Evolutionary conservation across 106 monocot genomes (phyloP).

Genomic region (Chionographis japonica): DNA sequence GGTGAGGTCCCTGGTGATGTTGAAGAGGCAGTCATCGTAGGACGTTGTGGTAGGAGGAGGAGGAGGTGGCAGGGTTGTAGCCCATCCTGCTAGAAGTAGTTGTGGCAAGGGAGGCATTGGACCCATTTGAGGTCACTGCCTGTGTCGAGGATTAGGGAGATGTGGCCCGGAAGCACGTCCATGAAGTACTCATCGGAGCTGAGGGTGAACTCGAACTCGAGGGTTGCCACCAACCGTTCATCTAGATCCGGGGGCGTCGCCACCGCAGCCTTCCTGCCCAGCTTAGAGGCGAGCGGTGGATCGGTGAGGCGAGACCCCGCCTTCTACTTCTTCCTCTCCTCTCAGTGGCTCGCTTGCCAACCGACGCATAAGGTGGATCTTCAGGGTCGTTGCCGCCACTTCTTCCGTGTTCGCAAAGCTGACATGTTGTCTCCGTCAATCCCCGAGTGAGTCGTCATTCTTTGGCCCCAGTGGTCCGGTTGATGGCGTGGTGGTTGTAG

Average conservation of each 20-base stretch:
- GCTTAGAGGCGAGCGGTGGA: neutral
- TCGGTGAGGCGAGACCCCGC: neutral
- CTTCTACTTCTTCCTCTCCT: constrained; percentile 9
- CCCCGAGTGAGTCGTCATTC: no score
- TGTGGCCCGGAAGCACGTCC: no score
- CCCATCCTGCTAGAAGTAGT: constrained; percentile 26
- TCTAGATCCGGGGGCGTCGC: neutral
- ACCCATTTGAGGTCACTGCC: constrained; percentile 45
- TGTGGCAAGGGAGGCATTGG: constrained; percentile 34
- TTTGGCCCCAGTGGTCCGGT: neutral
- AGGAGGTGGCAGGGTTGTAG: constrained; percentile 30
- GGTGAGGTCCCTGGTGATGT: no score
- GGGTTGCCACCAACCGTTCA: constrained; percentile 5
- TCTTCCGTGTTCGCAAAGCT: no score
- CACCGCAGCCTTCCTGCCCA: neutral
- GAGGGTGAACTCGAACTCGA: constrained; percentile 24
- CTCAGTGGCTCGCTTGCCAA: neutral
- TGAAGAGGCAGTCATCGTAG: no score
- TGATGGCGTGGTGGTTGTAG: no score
- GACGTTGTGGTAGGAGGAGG: constrained; percentile 31
- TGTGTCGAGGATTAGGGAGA: constrained; percentile 37
- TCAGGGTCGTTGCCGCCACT: neutral
- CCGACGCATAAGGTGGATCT: constrained; percentile 10
- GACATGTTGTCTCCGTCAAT: no score
- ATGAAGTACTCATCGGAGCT: no score